Percentiles rank a stretch among this genome's conserved stretches.
These are phyloP conservation scores for Hypoxylon sp. DNA, from an alignment of 2,329 filamentous ascomycete genomes.

Conservation along the genomic window DNA sequence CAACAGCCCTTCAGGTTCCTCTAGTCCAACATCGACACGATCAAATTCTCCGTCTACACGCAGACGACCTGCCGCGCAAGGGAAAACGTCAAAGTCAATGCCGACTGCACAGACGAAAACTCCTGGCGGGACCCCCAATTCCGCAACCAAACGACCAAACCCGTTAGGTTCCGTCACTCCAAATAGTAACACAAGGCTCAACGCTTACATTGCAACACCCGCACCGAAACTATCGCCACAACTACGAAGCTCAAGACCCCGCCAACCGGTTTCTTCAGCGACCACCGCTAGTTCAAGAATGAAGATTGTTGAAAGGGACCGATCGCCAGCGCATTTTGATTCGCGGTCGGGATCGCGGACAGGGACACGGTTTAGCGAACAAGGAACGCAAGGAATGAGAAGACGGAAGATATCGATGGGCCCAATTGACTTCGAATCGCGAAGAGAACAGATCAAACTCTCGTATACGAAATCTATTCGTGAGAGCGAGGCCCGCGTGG, in stretches of 20 bases:
- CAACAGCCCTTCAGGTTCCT: constrained; percentile 61
- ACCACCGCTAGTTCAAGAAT: constrained; percentile 79
- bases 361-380: constrained; percentile 58
- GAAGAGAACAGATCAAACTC: constrained; percentile 84
- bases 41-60: constrained; percentile 69
- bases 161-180: constrained; percentile 60
- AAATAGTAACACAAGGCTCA: constrained; percentile 72
- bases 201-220: constrained; percentile 80
- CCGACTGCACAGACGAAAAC: constrained; percentile 60
- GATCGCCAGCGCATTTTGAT: constrained; percentile 57
- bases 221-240: constrained; percentile 82
- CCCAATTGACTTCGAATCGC: constrained; percentile 87
- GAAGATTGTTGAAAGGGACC: constrained; percentile 72
- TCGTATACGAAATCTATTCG: constrained; percentile 89
- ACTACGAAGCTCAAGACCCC: constrained; percentile 84
- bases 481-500: constrained; percentile 76
- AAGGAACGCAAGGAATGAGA: constrained; percentile 53
- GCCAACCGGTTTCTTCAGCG: constrained; percentile 83
- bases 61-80: constrained; percentile 61
- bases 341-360: constrained; percentile 55
- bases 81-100: constrained; percentile 57
- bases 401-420: constrained; percentile 74
- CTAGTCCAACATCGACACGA: constrained; percentile 67
- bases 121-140: constrained; percentile 56
- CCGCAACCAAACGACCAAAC: constrained; percentile 59